A percentile compares a stretch with the other conserved stretches of the same genome.
These are phyloP conservation scores for Bromus sterilis DNA, from an alignment of 176 grass and related monocot species.

Conservation along the genomic window DNA sequence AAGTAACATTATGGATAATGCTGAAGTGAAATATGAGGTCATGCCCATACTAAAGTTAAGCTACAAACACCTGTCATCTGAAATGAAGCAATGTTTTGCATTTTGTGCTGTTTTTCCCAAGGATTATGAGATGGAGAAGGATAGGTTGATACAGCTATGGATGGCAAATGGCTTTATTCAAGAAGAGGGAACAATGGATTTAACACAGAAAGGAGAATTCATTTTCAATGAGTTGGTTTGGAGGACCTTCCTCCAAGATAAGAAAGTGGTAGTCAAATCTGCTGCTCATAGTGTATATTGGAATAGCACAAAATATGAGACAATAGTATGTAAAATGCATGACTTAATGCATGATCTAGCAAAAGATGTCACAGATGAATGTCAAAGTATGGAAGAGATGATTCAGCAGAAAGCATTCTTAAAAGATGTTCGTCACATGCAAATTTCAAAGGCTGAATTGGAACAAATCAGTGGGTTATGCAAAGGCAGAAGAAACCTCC, in stretches of 20 bases:
- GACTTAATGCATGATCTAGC: conserved; percentile 26
- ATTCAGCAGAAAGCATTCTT: background rate
- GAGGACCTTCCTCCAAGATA: conserved; percentile 18
- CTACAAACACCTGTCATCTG: background rate
- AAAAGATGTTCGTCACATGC: background rate
- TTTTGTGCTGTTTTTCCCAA: conserved; percentile 3
- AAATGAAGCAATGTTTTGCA: conserved; percentile 22
- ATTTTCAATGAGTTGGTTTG: conserved; percentile 8
- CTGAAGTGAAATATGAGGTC: background rate
- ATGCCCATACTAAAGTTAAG: background rate
- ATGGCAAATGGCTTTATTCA: background rate
- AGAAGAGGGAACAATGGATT: background rate
- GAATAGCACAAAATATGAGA: too few relatives aligned
- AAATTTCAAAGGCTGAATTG: background rate
- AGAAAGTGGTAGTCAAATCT: too few relatives aligned
- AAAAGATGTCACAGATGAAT: background rate
- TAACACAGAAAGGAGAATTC: background rate
- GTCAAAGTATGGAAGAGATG: background rate
- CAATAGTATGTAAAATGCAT: background rate
- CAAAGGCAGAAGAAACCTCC: background rate
- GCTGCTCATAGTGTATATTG: too few relatives aligned
- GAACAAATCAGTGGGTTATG: background rate
- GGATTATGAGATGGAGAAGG: background rate
- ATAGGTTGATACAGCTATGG: background rate
- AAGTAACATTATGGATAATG: background rate